Conservation (phyloP, 2,329 filamentous ascomycete species). For the Taxawa tesnikishii region DNA sequence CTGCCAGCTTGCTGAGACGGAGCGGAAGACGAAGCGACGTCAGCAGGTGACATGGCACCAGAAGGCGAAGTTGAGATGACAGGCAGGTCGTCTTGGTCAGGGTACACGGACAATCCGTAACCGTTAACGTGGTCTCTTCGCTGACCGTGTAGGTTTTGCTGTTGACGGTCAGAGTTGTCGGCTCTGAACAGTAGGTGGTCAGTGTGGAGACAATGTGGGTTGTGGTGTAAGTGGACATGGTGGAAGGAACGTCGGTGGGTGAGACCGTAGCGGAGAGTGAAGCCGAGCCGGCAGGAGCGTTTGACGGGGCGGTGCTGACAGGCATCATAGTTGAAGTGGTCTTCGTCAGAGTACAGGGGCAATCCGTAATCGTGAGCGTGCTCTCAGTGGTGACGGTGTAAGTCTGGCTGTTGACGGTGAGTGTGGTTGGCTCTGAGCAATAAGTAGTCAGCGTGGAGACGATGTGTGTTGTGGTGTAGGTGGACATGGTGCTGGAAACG, state of each 20-base stretch:
- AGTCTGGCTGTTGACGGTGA: conserved; percentile 13
- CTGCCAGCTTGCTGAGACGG: no score
- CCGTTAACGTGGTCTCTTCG: conserved; percentile 12
- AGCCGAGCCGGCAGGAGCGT: no score
- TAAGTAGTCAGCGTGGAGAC: conserved; percentile 12
- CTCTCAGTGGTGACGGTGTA: conserved; percentile 13
- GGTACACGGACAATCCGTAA: conserved; percentile 13
- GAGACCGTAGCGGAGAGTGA: no score
- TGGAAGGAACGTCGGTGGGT: no score
- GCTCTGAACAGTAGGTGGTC: conserved; percentile 13
- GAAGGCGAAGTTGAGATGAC: no score
- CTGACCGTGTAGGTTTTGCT: conserved; percentile 14
- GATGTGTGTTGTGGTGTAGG: no score
- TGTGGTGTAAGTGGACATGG: no score
- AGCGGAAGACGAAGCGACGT: no score
- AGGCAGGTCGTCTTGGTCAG: conserved; percentile 1
- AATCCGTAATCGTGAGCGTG: conserved; percentile 13
- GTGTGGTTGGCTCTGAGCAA: conserved; percentile 13
- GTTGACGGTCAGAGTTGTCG: conserved; percentile 12
- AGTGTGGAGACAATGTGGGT: conserved; percentile 11
- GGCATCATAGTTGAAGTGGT: no score
- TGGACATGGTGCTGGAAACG: no score
- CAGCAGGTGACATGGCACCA: no score
- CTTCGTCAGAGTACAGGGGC: conserved; percentile 8
- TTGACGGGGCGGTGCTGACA: no score